Base-by-base conservation (phyloP, 495 filamentous ascomycete species). In the Podospora fimiseda region DNA sequence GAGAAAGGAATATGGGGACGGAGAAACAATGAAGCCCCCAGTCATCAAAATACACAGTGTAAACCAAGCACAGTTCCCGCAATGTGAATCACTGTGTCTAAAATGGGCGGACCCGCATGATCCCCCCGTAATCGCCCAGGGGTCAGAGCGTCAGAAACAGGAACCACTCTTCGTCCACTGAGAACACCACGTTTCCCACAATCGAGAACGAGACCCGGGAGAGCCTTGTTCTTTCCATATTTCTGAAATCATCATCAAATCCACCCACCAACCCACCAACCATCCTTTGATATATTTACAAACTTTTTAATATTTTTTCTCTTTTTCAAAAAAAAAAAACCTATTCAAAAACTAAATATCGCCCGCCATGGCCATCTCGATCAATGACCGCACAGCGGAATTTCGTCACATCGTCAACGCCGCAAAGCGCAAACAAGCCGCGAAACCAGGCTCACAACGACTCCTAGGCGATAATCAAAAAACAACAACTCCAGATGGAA, bases 361-460 rank as follows among this genome's bases (percentile, higher is more conserved):
- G 27, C 20, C 55, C 64, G 60, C 43, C 15, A 80, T 80, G 76
- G 78, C 75, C 42, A 70, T 79, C 60, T 90, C 89, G 40, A 96
- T 97, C 70, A 94, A 98, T 78, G 93, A 98, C 72, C 88, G 93
- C 60, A 98, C 93, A 49, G 78, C 78, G 65, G 93, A 98, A 74
- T 98, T 98, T 74, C 86, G 84, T 60, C 84, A 89, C 55, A 90
- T 97, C 65, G 80, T 97, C 44, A 76, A 78, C 16, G 89, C 90
- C 61, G 87, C 87, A 50, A 88, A 95, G 69, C 86, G 83, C 60
- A 80, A 83, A 39, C 78, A 86, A 50, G 77, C 80, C 13, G 71
- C 82, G 1, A 93, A 89, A 70, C 76, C 85, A 33, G 84, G 85
- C 36, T 68, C 86, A 13, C 89, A 94, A 71, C 78, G 86, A 52